phyloP scores from a whole-genome alignment of 2,329 filamentous ascomycete species.

The Aspergillus aculeatinus region DNA sequence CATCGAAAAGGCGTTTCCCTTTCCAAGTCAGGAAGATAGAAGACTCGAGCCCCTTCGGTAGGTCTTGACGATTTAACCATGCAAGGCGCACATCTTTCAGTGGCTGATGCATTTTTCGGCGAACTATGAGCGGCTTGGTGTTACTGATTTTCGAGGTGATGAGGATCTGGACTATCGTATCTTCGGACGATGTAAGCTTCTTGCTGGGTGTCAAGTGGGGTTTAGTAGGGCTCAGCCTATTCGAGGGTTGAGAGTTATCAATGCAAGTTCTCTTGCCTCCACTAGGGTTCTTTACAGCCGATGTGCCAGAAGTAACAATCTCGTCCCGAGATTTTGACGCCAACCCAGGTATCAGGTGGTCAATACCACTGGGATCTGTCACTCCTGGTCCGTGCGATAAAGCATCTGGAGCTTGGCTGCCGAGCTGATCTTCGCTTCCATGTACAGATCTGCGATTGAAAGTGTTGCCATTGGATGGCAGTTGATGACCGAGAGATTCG shows the following conservation, averaged over 20 bases:
- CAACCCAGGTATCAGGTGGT: not conserved
- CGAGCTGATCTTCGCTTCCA: not conserved
- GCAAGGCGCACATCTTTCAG: slow-evolving; percentile 65
- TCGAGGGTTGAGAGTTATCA: not conserved
- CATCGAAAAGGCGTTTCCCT: slow-evolving; percentile 68
- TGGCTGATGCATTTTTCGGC: slow-evolving; percentile 65
- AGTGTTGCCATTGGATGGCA: not conserved
- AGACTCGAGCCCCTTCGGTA: slow-evolving; percentile 50
- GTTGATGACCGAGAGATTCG: not conserved
- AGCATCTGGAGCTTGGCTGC: not conserved
- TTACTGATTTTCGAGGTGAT: slow-evolving; percentile 66
- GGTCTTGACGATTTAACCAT: slow-evolving; percentile 66
- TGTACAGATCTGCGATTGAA: not conserved
- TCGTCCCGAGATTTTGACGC: not conserved
- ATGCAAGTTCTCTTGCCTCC: not conserved
- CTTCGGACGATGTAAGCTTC: slow-evolving; percentile 26
- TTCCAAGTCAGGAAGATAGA: slow-evolving; percentile 78
- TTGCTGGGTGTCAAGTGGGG: not conserved
- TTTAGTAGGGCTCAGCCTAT: not conserved
- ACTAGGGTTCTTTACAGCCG: not conserved
- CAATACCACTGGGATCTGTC: not conserved
- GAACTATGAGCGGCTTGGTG: slow-evolving; percentile 62
- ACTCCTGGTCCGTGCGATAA: not conserved
- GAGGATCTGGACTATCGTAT: slow-evolving; percentile 61
- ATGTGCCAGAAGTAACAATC: not conserved